Conservation (phyloP, 2,329 filamentous ascomycete species). For the Penicillium sp. region DNA sequence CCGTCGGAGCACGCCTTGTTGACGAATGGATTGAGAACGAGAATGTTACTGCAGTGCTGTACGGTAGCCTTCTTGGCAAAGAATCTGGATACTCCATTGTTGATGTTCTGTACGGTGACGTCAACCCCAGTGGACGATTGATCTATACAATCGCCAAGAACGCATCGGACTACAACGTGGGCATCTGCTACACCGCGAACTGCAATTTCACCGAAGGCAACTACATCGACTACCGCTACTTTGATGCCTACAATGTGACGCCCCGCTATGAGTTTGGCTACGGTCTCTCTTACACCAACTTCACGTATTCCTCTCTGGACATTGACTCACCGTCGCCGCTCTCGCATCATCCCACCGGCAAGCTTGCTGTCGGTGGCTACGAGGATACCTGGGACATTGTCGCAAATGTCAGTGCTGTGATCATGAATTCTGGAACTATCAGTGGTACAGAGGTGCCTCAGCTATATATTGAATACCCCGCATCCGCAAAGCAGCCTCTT, state of each 20-base stretch:
- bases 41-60: constrained; percentile 82
- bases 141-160: constrained; percentile 78
- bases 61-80: constrained; percentile 79
- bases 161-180: constrained; percentile 64
- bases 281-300: constrained; percentile 59
- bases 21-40: constrained; percentile 65
- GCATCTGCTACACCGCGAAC: constrained; percentile 71
- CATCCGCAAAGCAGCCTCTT: constrained; percentile 39
- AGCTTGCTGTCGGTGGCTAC: constrained; percentile 54
- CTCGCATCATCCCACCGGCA: constrained; percentile 21
- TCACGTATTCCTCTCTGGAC: constrained; percentile 63
- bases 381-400: constrained; percentile 15
- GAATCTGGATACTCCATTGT: constrained; percentile 78
- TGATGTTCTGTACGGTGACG: constrained; percentile 79
- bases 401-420: constrained; percentile 52
- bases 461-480: constrained; percentile 30
- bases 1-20: constrained; percentile 69
- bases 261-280: constrained; percentile 60
- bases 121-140: constrained; percentile 74
- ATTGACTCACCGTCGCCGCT: constrained; percentile 56
- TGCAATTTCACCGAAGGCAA: constrained; percentile 62
- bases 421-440: constrained; percentile 69
- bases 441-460: constrained; percentile 72
- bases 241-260: constrained; percentile 52
- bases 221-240: constrained; percentile 51